Percentiles rank a stretch among this genome's conserved stretches.
Evolutionary conservation across 495 filamentous ascomycete species (phyloP).

Genomic region (Aspergillus bridgeri): DNA sequence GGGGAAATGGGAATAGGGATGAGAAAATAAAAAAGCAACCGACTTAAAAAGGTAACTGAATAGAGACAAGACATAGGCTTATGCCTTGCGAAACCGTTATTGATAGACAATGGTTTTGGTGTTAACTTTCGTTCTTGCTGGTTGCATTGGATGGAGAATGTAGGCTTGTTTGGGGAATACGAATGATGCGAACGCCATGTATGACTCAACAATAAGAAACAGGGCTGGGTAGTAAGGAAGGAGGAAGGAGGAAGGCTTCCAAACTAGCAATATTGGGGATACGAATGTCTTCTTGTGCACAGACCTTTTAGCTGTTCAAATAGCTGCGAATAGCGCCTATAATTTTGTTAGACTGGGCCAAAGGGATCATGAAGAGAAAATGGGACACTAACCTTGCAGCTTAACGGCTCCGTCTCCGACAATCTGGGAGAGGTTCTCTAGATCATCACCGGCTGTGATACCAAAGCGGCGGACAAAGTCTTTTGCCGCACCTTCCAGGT

Average conservation of each 20-base stretch:
- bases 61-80: not conserved
- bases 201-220: constrained; percentile 5
- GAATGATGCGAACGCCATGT: constrained; percentile 17
- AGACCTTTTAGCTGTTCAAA: constrained; percentile 58
- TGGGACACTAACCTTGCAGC: constrained; percentile 61
- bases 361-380: not conserved
- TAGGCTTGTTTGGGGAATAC: constrained; percentile 2
- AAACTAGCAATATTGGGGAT: constrained; percentile 1
- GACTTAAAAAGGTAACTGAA: not conserved
- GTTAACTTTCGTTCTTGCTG: not conserved
- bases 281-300: not conserved
- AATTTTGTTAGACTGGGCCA: constrained; percentile 11
- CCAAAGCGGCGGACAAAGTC: constrained; percentile 94
- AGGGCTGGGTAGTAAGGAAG: constrained; percentile 16
- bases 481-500: constrained; percentile 85
- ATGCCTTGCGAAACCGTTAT: not conserved
- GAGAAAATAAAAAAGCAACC: not conserved
- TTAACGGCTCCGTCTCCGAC: constrained; percentile 80
- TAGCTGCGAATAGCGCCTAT: constrained; percentile 76
- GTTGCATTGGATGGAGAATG: not conserved
- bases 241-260: constrained; percentile 8
- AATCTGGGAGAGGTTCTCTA: constrained; percentile 80
- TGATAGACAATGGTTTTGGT: not conserved
- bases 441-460: constrained; percentile 88
- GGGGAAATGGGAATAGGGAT: not conserved